phyloP scores from a whole-genome alignment of 352 stramenopile genomes.

The Phytophthora pinifolia region DNA sequence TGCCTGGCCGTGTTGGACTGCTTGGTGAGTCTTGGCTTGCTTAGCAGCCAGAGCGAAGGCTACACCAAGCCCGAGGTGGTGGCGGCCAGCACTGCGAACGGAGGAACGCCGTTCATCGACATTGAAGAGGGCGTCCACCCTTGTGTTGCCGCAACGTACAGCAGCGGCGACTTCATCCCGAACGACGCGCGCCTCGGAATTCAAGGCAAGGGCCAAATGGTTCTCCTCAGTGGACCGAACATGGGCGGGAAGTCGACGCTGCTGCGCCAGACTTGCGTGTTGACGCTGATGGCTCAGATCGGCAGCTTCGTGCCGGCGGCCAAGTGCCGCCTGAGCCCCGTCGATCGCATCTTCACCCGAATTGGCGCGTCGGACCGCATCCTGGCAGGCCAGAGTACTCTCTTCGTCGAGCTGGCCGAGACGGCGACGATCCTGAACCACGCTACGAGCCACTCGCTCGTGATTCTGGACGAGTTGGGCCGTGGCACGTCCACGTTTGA shows the following conservation, averaged over 20 bases:
- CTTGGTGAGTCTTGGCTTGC: slow-evolving; percentile 92
- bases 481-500: slow-evolving; percentile 99
- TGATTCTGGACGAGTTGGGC: slow-evolving; percentile 99
- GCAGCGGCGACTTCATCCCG: slow-evolving; percentile 94
- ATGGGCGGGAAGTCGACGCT: slow-evolving; percentile 99
- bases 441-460: slow-evolving; percentile 94
- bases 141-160: slow-evolving; percentile 87
- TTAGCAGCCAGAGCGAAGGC: slow-evolving; percentile 92
- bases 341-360: slow-evolving; percentile 99
- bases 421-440: slow-evolving; percentile 97
- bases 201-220: slow-evolving; percentile 56
- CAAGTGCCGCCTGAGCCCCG: slow-evolving; percentile 93
- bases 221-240: slow-evolving; percentile 97
- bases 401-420: slow-evolving; percentile 99
- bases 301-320: slow-evolving; percentile 98
- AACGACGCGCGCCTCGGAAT: slow-evolving; percentile 95
- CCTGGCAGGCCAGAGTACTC: slow-evolving; percentile 98
- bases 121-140: slow-evolving; percentile 95
- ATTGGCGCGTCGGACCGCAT: slow-evolving; percentile 98
- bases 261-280: slow-evolving; percentile 97
- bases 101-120: slow-evolving; percentile 74
- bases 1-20: slow-evolving; percentile 95
- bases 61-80: slow-evolving; percentile 93
- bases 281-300: slow-evolving; percentile 98
- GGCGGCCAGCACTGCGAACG: slow-evolving; percentile 50